Percentiles rank a stretch among this genome's conserved stretches.
phyloP scores from a whole-genome alignment of 257 asterid species.

The Nemophila menziesii region DNA sequence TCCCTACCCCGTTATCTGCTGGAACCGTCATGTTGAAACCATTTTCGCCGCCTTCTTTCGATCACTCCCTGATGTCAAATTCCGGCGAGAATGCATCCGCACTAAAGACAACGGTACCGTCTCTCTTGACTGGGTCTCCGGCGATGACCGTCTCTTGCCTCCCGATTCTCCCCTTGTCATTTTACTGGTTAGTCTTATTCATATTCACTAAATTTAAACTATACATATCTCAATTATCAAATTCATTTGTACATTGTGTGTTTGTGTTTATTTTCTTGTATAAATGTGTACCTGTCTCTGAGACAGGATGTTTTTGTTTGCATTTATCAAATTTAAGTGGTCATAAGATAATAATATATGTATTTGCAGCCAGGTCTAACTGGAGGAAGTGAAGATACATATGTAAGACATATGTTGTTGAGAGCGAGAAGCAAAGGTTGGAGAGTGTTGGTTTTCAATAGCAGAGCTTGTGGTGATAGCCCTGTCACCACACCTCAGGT shows the following conservation, averaged over 20 bases:
- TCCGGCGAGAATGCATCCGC: constrained; percentile 83
- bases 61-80: constrained; percentile 53
- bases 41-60: constrained; percentile 78
- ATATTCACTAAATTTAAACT: neutral
- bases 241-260: neutral
- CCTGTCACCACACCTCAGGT: constrained; percentile 97
- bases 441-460: constrained; percentile 82
- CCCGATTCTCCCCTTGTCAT: constrained; percentile 63
- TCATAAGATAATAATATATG: constrained; percentile 11
- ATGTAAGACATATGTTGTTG: constrained; percentile 83
- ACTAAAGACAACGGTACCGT: constrained; percentile 68
- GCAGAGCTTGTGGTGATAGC: constrained; percentile 87
- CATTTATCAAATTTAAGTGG: neutral
- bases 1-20: constrained; percentile 50
- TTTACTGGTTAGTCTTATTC: constrained; percentile 48
- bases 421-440: constrained; percentile 74
- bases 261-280: neutral
- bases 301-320: constrained; percentile 2
- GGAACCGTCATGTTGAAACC: constrained; percentile 75
- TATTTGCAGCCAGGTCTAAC: constrained; percentile 95
- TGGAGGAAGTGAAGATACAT: constrained; percentile 84
- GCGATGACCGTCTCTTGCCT: constrained; percentile 46
- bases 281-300: neutral
- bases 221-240: neutral
- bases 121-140: constrained; percentile 75